Conservation (phyloP, 352 stramenopile genomes). For the Hyaloperonospora arabidopsidis region DNA sequence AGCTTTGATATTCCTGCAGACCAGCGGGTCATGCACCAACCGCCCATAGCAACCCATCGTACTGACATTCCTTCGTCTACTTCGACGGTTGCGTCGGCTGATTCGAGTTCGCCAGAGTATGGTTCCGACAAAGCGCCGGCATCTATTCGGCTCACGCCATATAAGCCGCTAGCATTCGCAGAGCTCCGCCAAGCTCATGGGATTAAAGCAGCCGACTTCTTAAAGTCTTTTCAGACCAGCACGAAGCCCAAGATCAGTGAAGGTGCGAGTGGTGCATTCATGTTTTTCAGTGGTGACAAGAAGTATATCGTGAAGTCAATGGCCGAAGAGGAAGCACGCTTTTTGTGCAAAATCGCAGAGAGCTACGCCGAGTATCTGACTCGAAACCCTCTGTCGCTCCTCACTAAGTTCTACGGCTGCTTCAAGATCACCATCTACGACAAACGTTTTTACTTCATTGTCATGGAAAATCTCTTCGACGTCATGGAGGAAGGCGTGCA, state of each 20-base stretch:
- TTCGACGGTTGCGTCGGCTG: slow-evolving; percentile 20
- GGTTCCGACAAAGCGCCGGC: slow-evolving; percentile 12
- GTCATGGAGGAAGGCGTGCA: slow-evolving; percentile 49
- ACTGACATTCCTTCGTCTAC: slow-evolving; percentile 18
- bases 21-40: slow-evolving; percentile 20
- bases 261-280: slow-evolving; percentile 86
- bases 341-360: slow-evolving; percentile 77
- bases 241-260: slow-evolving; percentile 86
- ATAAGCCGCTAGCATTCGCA: slow-evolving; percentile 62
- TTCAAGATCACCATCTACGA: slow-evolving; percentile 88
- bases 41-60: slow-evolving; percentile 9
- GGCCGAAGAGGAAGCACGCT: slow-evolving; percentile 67
- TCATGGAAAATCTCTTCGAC: slow-evolving; percentile 90
- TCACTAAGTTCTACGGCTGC: slow-evolving; percentile 87
- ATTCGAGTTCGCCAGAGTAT: slow-evolving; percentile 2
- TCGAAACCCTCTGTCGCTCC: slow-evolving; percentile 55
- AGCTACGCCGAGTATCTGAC: slow-evolving; percentile 84
- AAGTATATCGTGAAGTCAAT: slow-evolving; percentile 89
- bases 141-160: slow-evolving; percentile 69
- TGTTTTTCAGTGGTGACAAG: slow-evolving; percentile 88
- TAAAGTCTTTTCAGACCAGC: slow-evolving; percentile 67
- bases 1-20: slow-evolving; percentile 35
- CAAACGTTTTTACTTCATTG: slow-evolving; percentile 87
- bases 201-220: slow-evolving; percentile 59
- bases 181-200: slow-evolving; percentile 63